Evolutionary conservation across 257 asterid species (phyloP), one percentile per base, ranked within the genome.

Genomic region (Scutellaria barbata): DNA sequence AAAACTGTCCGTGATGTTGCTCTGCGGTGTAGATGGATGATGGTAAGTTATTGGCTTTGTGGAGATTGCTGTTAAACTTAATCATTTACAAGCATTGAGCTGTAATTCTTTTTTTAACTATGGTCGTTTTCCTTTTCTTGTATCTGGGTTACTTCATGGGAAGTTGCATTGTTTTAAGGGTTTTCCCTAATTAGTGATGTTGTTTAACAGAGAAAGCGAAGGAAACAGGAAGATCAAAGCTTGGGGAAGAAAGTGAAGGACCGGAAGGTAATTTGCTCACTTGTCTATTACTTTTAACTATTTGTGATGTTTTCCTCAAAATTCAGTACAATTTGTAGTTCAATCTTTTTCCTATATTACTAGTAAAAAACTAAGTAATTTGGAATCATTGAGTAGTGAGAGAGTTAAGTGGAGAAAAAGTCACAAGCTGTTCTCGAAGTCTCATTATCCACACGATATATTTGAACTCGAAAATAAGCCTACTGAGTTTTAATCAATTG

Each of bases 1-100:
- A 92, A 92, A 81, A 89, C 86, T 69, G 96, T 92, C 10, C 92
- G 97, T 4, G 97, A 92, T 68, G 97, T 92, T 70, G 97, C 97
- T 67, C 83, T 92, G 77, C 87, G 97, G 66, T 89, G 97, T 86
- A 86, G 90, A 86, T 92, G 97, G 97, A 89, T 89, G 87, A 74
- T 69, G 84, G 97, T 92, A 69, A 81, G 95, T 76, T 80, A 69
- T 72, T 53, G 45, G 37, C 72, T 60, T 68, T 79, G 50, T 54
- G 56, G 74, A 66, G 76, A 20, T 76, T 18, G 58, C 46, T 18
- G 45, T 37, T 56, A 35, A 50, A 18, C 18, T 6, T 20, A 42
- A 17, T 53, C n/a, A 33, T 47, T 8, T 7, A 6, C 37, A 46
- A 35, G 18, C n/a, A 33, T n/a, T 37, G 20, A 25, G 37, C 54